A percentile compares a stretch with the other conserved stretches of the same genome.
phyloP scores from a whole-genome alignment of 2,329 filamentous ascomycete genomes.

The Cryphonectria naterciae region DNA sequence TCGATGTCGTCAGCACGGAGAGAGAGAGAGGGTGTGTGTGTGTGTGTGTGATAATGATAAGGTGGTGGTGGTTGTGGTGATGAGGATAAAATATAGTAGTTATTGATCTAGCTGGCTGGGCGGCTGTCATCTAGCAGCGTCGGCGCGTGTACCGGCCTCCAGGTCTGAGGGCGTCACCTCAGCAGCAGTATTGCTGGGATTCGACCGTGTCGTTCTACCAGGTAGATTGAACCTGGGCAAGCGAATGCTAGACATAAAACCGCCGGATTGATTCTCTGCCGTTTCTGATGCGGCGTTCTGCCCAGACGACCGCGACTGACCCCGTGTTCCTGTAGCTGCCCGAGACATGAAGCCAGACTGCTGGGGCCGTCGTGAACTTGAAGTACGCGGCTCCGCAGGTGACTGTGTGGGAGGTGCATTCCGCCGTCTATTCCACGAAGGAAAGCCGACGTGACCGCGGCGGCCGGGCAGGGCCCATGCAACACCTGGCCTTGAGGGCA shows the following conservation, averaged over 20 bases:
- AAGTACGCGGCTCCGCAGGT: slow-evolving; percentile 1
- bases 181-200: slow-evolving; percentile 35
- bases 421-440: slow-evolving; percentile 18
- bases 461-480: slow-evolving; percentile 45
- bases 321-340: slow-evolving; percentile 19
- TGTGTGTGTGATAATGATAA: background rate
- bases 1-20: slow-evolving; percentile 13
- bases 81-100: slow-evolving; percentile 8
- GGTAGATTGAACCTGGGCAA: slow-evolving; percentile 21
- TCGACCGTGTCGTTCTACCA: slow-evolving; percentile 28
- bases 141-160: slow-evolving; percentile 38
- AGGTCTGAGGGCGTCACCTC: slow-evolving; percentile 40
- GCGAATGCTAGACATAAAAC: slow-evolving; percentile 28
- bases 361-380: slow-evolving; percentile 8
- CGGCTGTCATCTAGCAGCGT: slow-evolving; percentile 25
- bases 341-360: slow-evolving; percentile 34
- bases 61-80: background rate
- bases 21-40: background rate
- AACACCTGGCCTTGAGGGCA: slow-evolving; percentile 47
- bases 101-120: slow-evolving; percentile 17
- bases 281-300: slow-evolving; percentile 6
- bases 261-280: slow-evolving; percentile 7
- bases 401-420: slow-evolving; percentile 11
- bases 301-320: background rate
- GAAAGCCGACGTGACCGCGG: slow-evolving; percentile 29